Percentiles rank a stretch among this genome's conserved stretches.
Evolutionary conservation across 495 filamentous ascomycete genomes (phyloP).

Genomic region (Aspergillus baeticus): DNA sequence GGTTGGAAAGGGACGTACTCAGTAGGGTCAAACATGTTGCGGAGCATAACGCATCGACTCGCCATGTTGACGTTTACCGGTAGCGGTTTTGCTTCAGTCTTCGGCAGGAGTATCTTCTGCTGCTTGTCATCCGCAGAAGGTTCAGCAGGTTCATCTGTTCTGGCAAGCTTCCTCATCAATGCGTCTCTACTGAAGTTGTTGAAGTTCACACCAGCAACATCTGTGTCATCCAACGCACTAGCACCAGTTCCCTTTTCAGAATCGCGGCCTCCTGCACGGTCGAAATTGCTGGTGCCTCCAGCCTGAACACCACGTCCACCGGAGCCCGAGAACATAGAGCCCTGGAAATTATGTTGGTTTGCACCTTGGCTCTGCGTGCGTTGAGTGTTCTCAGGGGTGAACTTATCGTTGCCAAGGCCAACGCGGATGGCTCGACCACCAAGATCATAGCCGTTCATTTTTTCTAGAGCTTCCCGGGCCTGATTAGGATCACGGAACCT

Average conservation of each 20-base stretch:
- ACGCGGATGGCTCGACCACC: slow-evolving; percentile 97
- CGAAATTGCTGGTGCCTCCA: slow-evolving; percentile 77
- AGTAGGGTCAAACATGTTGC: slow-evolving; percentile 90
- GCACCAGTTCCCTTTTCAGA: slow-evolving; percentile 87
- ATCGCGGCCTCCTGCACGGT: slow-evolving; percentile 88
- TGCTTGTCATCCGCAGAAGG: slow-evolving; percentile 62
- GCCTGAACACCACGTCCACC: slow-evolving; percentile 87
- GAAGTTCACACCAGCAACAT: slow-evolving; percentile 98
- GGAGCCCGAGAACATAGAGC: slow-evolving; percentile 89
- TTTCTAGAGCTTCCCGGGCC: slow-evolving; percentile 90
- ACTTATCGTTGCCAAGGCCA: slow-evolving; percentile 99
- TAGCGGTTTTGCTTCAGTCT: slow-evolving; percentile 76
- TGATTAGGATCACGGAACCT: slow-evolving; percentile 92
- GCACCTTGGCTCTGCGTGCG: slow-evolving; percentile 78
- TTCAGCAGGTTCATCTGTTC: slow-evolving; percentile 81
- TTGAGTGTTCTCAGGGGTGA: slow-evolving; percentile 94
- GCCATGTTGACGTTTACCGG: slow-evolving; percentile 89
- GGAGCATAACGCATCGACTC: slow-evolving; percentile 88
- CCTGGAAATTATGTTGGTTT: slow-evolving; percentile 77
- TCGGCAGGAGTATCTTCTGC: slow-evolving; percentile 72
- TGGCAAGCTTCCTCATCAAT: slow-evolving; percentile 95
- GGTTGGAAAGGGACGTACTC: slow-evolving; percentile 53
- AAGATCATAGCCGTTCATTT: slow-evolving; percentile 99
- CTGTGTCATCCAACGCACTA: slow-evolving; percentile 95
- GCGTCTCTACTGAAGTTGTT: slow-evolving; percentile 97